These are phyloP conservation scores for Coemansia aciculifera DNA, from an alignment of 192 early-diverging fungal genomes.

Conservation along the genomic window DNA sequence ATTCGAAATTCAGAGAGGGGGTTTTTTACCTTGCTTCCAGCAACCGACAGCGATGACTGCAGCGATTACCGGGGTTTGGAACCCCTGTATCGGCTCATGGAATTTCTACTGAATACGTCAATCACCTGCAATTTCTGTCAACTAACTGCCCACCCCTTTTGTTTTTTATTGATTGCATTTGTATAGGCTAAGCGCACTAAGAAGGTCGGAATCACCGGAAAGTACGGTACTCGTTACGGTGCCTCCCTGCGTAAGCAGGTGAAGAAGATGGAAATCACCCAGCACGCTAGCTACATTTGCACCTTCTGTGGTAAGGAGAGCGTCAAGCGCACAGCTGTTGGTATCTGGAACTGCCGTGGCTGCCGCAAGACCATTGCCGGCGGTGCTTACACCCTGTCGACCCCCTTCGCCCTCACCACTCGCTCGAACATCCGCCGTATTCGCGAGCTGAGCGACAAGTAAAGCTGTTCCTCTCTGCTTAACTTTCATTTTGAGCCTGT, in stretches of 20 bases:
- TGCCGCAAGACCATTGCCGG: conserved; percentile 95
- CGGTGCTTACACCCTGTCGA: conserved; percentile 89
- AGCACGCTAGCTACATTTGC: conserved; percentile 99
- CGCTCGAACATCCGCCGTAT: conserved; percentile 98
- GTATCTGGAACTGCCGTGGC: conserved; percentile 98
- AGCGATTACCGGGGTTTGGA: neutral
- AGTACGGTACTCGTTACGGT: conserved; percentile 99
- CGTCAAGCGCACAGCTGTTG: conserved; percentile 92
- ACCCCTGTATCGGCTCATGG: neutral
- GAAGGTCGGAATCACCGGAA: conserved; percentile 99
- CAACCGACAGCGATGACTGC: neutral
- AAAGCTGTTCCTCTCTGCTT: conserved; percentile 42
- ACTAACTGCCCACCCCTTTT: neutral
- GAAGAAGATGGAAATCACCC: conserved; percentile 99
- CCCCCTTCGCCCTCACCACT: conserved; percentile 86
- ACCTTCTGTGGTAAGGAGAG: conserved; percentile 99
- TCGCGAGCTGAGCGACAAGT: conserved; percentile 87
- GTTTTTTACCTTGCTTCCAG: neutral
- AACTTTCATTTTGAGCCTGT: neutral
- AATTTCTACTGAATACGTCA: neutral
- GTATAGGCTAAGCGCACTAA: conserved; percentile 89
- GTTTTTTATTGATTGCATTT: neutral
- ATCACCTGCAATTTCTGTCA: neutral
- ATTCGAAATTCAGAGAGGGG: neutral
- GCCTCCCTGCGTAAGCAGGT: conserved; percentile 96